These are phyloP conservation scores for Phytopythium chamaehyphon DNA, from an alignment of 352 stramenopile genomes.

Conservation along the genomic window DNA sequence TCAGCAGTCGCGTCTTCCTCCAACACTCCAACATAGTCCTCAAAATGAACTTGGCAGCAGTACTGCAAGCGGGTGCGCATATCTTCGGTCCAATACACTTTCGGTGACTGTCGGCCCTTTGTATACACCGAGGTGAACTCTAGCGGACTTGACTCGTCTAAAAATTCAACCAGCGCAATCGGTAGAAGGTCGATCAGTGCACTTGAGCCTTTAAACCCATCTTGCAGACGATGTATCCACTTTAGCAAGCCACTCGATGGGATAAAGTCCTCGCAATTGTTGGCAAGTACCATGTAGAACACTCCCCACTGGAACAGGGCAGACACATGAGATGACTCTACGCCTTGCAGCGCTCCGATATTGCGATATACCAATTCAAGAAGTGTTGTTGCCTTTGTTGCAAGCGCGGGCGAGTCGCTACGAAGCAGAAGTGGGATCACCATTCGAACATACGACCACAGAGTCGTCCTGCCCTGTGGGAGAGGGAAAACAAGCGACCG, in stretches of 20 bases:
- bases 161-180: constrained; percentile 85
- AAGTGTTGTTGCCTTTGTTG: constrained; percentile 47
- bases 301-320: constrained; percentile 62
- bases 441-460: constrained; percentile 41
- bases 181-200: constrained; percentile 88
- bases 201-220: constrained; percentile 44
- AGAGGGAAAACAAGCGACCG: constrained; percentile 46
- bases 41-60: constrained; percentile 88
- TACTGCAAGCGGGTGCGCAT: constrained; percentile 90
- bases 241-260: constrained; percentile 66
- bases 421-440: constrained; percentile 54
- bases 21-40: constrained; percentile 88
- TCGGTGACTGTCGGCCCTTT: constrained; percentile 78
- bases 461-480: constrained; percentile 39
- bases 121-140: constrained; percentile 90
- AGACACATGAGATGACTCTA: constrained; percentile 28
- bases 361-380: constrained; percentile 65
- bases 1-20: constrained; percentile 83
- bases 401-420: constrained; percentile 42
- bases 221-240: constrained; percentile 54
- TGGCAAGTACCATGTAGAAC: constrained; percentile 74
- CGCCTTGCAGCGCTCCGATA: constrained; percentile 18
- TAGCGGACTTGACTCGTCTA: constrained; percentile 74
- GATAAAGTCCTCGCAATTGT: constrained; percentile 40
- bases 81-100: constrained; percentile 93